Evolutionary conservation across 2,329 filamentous ascomycete genomes (phyloP), one percentile per base, ranked within the genome.

Genomic region (Penicillium sp.): DNA sequence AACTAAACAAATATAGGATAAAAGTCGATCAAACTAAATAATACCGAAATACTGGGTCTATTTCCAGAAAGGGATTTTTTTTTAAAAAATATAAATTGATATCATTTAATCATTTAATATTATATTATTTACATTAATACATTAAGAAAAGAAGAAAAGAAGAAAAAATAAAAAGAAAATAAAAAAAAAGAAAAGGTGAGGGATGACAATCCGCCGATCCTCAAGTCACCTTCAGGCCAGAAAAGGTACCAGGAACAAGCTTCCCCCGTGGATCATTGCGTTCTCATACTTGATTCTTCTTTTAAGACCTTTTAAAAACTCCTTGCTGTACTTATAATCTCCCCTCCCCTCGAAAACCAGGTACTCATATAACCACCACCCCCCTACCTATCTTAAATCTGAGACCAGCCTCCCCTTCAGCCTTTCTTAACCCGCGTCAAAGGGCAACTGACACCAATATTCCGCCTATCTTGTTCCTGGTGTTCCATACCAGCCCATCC

Each of bases 321-420:
- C 47, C 54, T 52, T 52, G 44, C 57, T 47, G 51, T 48, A 24
- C 45, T 39, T 49, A 53, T 52, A 53, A 53, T 46, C 54, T 48
- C 55, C 40, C 44, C 53, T 48, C 53, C 44, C 37, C 44, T 39
- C 26, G 5, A n/a, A 13, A 13, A 13, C 28, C 39, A 38, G 15
- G 22, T 15, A 24, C 35, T n/a, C 15, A 29, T 28, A 41, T 29
- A 42, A n/a, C 8, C 40, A 21, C 4, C 4, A 21, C 13, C 42
- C 44, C 54, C 54, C 49, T 53, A 48, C 49, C 44, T 42, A 31
- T 42, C 48, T 51, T 41, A 43, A 44, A 26, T 60, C 58, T 59
- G 57, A 60, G 53, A 61, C 58, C 54, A 57, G 26, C 57, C 53
- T 54, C 49, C 50, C 52, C 46, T 51, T 46, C 33, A 28, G 24